Evolutionary conservation across 768 basidiomycete species (phyloP).

Genomic region (Amanita fuliginea): DNA sequence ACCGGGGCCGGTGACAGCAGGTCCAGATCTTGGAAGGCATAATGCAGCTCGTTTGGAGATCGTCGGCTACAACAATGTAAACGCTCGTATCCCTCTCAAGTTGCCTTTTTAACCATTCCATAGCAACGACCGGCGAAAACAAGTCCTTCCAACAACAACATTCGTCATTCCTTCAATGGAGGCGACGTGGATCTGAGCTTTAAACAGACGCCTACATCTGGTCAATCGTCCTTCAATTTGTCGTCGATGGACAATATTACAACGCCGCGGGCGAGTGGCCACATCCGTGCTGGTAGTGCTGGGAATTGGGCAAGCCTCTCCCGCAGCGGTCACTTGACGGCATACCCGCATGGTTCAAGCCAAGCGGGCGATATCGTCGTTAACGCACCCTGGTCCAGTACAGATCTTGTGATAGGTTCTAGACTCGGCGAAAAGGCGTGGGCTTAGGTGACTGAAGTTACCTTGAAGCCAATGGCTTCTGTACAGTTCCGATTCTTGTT

Average conservation of each 20-base stretch:
- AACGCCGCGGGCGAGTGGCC: constrained; percentile 43
- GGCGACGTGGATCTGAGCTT: constrained; percentile 55
- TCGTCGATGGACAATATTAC: constrained; percentile 27
- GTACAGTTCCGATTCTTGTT: constrained; percentile 17
- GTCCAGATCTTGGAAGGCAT: constrained; percentile 76
- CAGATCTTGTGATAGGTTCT: constrained; percentile 38
- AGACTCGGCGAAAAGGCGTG: constrained; percentile 53
- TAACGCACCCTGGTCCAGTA: constrained; percentile 49
- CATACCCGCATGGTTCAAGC: constrained; percentile 47
- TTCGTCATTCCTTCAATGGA: constrained; percentile 70
- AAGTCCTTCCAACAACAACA: constrained; percentile 30
- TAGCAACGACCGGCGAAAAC: constrained; percentile 13
- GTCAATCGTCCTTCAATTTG: constrained; percentile 34
- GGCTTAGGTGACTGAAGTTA: constrained; percentile 24
- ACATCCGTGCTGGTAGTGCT: constrained; percentile 70
- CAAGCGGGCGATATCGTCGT: constrained; percentile 45
- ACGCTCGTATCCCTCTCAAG: constrained; percentile 9
- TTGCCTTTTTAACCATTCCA: neutral
- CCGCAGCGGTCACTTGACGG: constrained; percentile 40
- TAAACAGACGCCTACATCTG: constrained; percentile 39
- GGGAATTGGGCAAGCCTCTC: constrained; percentile 68
- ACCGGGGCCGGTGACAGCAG: constrained; percentile 75
- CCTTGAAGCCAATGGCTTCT: constrained; percentile 10
- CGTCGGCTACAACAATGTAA: constrained; percentile 61
- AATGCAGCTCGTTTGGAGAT: constrained; percentile 62